Percentiles rank a stretch among this genome's conserved stretches.
Evolutionary conservation across 176 grass and related monocot genomes (phyloP).

Genomic region (Stipa capillata): DNA sequence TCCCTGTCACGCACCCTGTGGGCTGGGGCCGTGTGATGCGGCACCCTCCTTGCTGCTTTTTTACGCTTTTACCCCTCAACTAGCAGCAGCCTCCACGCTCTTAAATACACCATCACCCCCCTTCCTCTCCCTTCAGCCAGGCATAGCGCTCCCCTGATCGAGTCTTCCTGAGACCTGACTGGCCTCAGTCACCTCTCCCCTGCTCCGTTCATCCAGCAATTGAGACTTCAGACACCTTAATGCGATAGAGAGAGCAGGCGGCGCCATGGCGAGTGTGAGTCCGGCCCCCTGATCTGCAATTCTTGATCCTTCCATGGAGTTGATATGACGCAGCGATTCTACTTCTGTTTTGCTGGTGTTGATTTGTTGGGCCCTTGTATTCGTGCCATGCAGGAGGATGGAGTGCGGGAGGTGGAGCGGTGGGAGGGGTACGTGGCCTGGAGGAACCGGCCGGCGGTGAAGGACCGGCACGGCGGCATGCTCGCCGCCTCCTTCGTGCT

Average conservation of each 20-base stretch:
- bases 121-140: background rate
- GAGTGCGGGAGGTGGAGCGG: slow-evolving; percentile 29
- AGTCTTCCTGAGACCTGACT: too few species aligned
- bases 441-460: slow-evolving; percentile 66
- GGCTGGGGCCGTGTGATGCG: background rate
- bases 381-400: slow-evolving; percentile 39
- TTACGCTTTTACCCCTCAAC: background rate
- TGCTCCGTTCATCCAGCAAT: background rate
- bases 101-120: slow-evolving; percentile 19
- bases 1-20: background rate
- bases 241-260: background rate
- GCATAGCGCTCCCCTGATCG: background rate
- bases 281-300: background rate
- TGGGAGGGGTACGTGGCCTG: slow-evolving; percentile 95
- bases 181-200: background rate
- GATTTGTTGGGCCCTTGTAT: background rate
- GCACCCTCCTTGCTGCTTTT: background rate
- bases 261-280: slow-evolving; percentile 46
- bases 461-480: slow-evolving; percentile 89
- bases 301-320: background rate
- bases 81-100: background rate
- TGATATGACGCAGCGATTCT: background rate
- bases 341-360: background rate
- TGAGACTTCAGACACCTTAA: background rate
- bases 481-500: slow-evolving; percentile 83